These are phyloP conservation scores for Meira miltonrushii DNA, from an alignment of 1,284 basidiomycete genomes.

Conservation along the genomic window DNA sequence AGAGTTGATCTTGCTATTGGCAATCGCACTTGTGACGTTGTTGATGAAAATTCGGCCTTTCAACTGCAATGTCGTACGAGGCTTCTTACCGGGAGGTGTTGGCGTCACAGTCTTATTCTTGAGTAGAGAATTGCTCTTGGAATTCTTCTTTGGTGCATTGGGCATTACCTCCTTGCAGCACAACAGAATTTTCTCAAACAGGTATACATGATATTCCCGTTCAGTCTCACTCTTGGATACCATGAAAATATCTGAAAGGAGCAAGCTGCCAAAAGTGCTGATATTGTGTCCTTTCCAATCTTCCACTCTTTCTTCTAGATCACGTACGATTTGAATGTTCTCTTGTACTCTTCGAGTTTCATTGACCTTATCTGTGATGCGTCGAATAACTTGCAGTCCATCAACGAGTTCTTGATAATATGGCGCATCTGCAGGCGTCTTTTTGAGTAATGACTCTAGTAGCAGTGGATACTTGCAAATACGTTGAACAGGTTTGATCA, in stretches of 20 bases:
- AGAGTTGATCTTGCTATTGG: slow-evolving; percentile 41
- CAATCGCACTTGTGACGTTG: slow-evolving; percentile 74
- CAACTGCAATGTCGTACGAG: slow-evolving; percentile 72
- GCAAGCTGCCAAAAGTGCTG: slow-evolving; percentile 82
- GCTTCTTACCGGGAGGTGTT: slow-evolving; percentile 26
- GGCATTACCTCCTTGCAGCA: slow-evolving; percentile 82
- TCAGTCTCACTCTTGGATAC: slow-evolving; percentile 96
- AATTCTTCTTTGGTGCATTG: slow-evolving; percentile 54
- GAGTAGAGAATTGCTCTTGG: slow-evolving; percentile 41
- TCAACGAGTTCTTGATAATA: slow-evolving; percentile 71
- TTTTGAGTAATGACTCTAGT: slow-evolving; percentile 63
- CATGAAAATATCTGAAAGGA: slow-evolving; percentile 88
- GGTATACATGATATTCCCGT: slow-evolving; percentile 95
- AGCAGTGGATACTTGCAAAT: slow-evolving; percentile 72
- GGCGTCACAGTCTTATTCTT: slow-evolving; percentile 25
- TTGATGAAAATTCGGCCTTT: slow-evolving; percentile 97
- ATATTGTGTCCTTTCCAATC: slow-evolving; percentile 99
- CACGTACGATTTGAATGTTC: slow-evolving; percentile 79
- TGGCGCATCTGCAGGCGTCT: slow-evolving; percentile 49
- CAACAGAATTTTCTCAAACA: slow-evolving; percentile 97
- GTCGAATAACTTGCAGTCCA: slow-evolving; percentile 79
- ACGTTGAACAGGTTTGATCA: slow-evolving; percentile 72
- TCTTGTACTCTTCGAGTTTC: slow-evolving; percentile 79
- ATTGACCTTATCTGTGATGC: slow-evolving; percentile 92
- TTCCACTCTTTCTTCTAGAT: slow-evolving; percentile 82